These are phyloP conservation scores for Lonicera japonica DNA, from an alignment of 129 eudicot species.

Conservation along the genomic window DNA sequence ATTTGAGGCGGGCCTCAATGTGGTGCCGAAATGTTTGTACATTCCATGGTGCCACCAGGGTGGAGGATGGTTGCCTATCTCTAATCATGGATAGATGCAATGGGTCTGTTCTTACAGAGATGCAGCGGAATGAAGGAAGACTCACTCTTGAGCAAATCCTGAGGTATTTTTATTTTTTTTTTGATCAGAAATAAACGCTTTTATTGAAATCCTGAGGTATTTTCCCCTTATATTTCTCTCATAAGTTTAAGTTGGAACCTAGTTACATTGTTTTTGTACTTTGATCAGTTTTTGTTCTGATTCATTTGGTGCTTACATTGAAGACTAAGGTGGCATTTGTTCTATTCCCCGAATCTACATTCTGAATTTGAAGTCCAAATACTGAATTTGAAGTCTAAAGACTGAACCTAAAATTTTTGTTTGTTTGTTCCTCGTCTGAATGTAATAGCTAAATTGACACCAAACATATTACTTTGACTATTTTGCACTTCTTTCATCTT, in stretches of 20 bases:
- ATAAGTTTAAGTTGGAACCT: not conserved
- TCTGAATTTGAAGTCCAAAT: no score
- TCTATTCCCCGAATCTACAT: no score
- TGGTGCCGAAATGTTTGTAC: conserved; percentile 95
- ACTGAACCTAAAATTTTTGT: no score
- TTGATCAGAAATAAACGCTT: not conserved
- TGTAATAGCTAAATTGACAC: no score
- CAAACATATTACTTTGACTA: no score
- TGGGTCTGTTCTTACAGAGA: conserved; percentile 75
- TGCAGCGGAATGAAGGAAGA: conserved; percentile 81
- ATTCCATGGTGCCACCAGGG: conserved; percentile 64
- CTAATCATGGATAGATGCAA: conserved; percentile 77
- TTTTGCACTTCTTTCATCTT: no score
- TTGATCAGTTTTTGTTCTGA: not conserved
- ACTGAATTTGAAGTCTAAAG: no score
- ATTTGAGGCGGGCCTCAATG: conserved; percentile 59
- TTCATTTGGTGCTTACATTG: not conserved
- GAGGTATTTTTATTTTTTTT: conserved; percentile 36
- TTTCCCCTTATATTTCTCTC: no score
- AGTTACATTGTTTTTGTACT: not conserved
- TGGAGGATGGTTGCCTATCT: conserved; percentile 48
- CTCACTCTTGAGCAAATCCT: conserved; percentile 96
- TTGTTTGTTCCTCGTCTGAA: no score
- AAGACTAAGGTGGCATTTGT: not conserved
- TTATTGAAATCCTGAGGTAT: no score